Conservation (phyloP, 1,284 basidiomycete genomes). For the Apiotrichum mycotoxinovorans region DNA sequence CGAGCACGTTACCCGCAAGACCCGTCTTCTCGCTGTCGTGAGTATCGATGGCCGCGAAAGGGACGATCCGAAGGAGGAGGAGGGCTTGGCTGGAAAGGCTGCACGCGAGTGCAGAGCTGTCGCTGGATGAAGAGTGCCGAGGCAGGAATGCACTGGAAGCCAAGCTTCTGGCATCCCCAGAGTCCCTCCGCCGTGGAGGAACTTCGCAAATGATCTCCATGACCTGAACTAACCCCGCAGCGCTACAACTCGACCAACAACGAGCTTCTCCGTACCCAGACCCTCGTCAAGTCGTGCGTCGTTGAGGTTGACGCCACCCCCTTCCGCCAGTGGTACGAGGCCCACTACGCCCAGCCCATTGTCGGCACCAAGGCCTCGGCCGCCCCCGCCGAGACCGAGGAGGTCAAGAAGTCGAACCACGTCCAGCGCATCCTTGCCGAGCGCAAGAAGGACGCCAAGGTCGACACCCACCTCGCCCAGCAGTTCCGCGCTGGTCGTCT, state of each 20-base stretch:
- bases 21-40: constrained; percentile 89
- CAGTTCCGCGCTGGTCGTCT: constrained; percentile 51
- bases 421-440: constrained; percentile 77
- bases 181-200: too few relatives aligned
- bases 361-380: constrained; percentile 67
- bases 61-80: neutral
- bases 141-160: too few relatives aligned
- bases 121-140: too few relatives aligned
- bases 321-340: constrained; percentile 97
- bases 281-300: constrained; percentile 88
- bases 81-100: too few relatives aligned
- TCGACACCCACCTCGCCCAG: constrained; percentile 77
- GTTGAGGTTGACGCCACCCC: constrained; percentile 94
- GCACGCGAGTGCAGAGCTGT: too few relatives aligned
- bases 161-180: too few relatives aligned
- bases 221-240: constrained; percentile 53
- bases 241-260: constrained; percentile 98
- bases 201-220: too few relatives aligned
- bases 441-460: constrained; percentile 87
- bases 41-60: constrained; percentile 49
- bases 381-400: constrained; percentile 52
- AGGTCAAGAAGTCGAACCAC: constrained; percentile 83
- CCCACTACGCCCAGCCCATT: constrained; percentile 88
- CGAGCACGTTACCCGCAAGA: constrained; percentile 86
- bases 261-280: constrained; percentile 97